Base-by-base conservation (phyloP, 2,329 filamentous ascomycete genomes). In the Sclerotinia subarctica region DNA sequence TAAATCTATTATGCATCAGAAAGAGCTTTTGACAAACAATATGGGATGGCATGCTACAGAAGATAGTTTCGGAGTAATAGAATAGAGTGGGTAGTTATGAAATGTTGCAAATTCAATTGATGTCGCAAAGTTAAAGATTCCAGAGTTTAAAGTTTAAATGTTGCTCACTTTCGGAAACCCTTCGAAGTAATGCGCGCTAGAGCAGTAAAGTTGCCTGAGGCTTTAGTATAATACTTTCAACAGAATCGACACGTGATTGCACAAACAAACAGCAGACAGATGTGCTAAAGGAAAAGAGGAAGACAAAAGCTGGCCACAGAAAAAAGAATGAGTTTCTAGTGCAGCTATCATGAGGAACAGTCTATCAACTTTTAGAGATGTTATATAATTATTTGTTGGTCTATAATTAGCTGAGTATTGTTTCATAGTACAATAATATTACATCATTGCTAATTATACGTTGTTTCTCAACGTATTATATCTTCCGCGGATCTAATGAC, bases 1-100 rank as follows among this genome's bases (percentile, higher is more conserved):
- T 67, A 53, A 35, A 67, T 53, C 57, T 67, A 67, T 46, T 47
- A 67, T 67, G 42, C 65, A 67, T 67, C 47, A 67, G 65, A 67
- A 63, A 54, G 59, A 13, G 57, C 57, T 54, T 67, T 67, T 44
- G 47, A 67, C 65, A 67, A 63, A 67, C 21, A 49, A 63, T 63
- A 67, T 47, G 42, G 62, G 19, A 10, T 67, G 65, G 65, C 42
- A 49, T 67, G 65, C 65, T 67, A 63, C 57, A 52, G 49, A 49
- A 54, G n/a, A 38, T 38, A 51, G 38, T 35, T 35, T 35, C 19
- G 57, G 56, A 46, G 19, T 26, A 10, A 47, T 65, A 53, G n/a
- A 26, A 38, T 65, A 57, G 38, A 42, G 2, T 42, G 21, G n/a
- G 10, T 56, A 15, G 35, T 63, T 63, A 47, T 49, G 52, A 49